Conservation (phyloP, 352 stramenopile species). For the Pythium myriotylum region DNA sequence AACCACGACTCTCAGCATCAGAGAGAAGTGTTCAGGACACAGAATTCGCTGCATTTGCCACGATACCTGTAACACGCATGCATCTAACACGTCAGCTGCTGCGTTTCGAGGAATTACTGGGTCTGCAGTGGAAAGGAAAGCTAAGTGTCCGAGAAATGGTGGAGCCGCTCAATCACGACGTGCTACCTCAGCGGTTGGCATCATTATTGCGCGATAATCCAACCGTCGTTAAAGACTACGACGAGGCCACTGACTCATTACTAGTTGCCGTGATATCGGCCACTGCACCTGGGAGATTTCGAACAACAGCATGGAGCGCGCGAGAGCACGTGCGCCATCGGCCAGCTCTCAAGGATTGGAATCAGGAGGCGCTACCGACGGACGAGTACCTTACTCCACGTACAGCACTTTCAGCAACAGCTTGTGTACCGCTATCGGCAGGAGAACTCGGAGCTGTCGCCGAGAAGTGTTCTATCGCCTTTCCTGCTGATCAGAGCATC, state of each 20-base stretch:
- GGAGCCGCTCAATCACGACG: constrained; percentile 36
- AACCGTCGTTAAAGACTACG: constrained; percentile 48
- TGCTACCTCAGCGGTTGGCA: constrained; percentile 68
- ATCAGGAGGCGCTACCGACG: constrained; percentile 36
- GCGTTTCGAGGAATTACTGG: constrained; percentile 60
- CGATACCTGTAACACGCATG: constrained; percentile 33
- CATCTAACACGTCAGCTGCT: constrained; percentile 66
- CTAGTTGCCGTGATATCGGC: constrained; percentile 48
- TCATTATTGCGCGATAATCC: constrained; percentile 47
- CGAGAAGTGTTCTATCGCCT: constrained; percentile 55
- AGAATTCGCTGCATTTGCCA: constrained; percentile 48
- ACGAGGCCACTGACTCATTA: constrained; percentile 57
- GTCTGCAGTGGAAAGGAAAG: constrained; percentile 48
- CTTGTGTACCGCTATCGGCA: constrained; percentile 57
- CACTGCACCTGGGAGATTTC: constrained; percentile 55
- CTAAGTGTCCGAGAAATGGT: constrained; percentile 46
- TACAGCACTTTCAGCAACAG: constrained; percentile 39
- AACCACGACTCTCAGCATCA: constrained; percentile 32
- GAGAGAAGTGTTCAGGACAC: constrained; percentile 63
- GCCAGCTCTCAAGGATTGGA: constrained; percentile 70
- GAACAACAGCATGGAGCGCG: constrained; percentile 50
- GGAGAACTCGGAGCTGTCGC: constrained; percentile 45
- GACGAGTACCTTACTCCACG: constrained; percentile 70
- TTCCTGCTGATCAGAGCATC: constrained; percentile 71
- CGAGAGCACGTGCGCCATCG: constrained; percentile 66